phyloP scores from a whole-genome alignment of 768 basidiomycete genomes.

The Trametes sanguinea region DNA sequence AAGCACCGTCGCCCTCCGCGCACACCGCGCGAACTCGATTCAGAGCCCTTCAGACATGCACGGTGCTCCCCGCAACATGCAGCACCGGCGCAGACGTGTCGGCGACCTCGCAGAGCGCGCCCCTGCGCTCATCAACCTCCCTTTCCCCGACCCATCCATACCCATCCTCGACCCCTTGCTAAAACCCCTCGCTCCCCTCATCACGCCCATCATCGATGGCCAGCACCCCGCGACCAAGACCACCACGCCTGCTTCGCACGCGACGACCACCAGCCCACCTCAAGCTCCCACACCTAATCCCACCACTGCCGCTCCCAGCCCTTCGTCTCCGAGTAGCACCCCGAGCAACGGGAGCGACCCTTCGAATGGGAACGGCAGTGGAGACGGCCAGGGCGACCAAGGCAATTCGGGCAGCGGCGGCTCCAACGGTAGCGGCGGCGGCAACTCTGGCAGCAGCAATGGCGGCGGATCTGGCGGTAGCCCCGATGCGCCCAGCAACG shows the following conservation, averaged over 20 bases:
- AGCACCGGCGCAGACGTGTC: slow-evolving; percentile 15
- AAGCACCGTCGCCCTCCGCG: not conserved
- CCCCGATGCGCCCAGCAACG: slow-evolving; percentile 1
- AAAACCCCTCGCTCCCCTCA: slow-evolving; percentile 33
- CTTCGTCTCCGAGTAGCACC: slow-evolving; percentile 4
- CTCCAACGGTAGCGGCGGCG: not conserved
- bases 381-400: not conserved
- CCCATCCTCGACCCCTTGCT: slow-evolving; percentile 41
- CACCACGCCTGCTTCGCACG: not conserved
- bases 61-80: slow-evolving; percentile 11
- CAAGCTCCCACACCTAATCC: slow-evolving; percentile 9
- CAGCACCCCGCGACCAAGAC: slow-evolving; percentile 6
- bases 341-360: slow-evolving; percentile 3
- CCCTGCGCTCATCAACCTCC: slow-evolving; percentile 41
- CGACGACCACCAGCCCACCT: slow-evolving; percentile 6
- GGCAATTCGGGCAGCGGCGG: slow-evolving; percentile 7
- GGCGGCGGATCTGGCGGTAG: slow-evolving; percentile 21
- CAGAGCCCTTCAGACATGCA: slow-evolving; percentile 4
- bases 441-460: slow-evolving; percentile 6
- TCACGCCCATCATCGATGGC: slow-evolving; percentile 32
- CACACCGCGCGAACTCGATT: not conserved
- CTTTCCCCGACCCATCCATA: slow-evolving; percentile 42
- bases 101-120: slow-evolving; percentile 37
- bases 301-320: slow-evolving; percentile 9
- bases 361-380: not conserved